Evolutionary conservation across 164 flowering plant genomes (phyloP).

Genomic region (Hamamelis virginiana): DNA sequence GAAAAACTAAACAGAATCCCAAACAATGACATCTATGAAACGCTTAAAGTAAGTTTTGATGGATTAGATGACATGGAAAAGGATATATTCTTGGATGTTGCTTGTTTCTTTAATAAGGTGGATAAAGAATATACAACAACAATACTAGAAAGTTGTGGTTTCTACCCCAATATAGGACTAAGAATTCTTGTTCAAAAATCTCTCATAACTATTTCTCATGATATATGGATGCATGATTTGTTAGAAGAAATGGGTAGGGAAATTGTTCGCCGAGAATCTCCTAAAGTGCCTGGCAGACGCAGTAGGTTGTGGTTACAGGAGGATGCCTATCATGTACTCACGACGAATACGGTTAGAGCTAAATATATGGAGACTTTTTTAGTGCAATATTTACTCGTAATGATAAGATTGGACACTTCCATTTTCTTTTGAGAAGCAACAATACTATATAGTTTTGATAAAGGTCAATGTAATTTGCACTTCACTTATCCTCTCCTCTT

Average conservation of each 20-base stretch:
- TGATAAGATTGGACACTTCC: too few species aligned
- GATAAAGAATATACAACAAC: neutral
- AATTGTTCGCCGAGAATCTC: conserved; percentile 21
- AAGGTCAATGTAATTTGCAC: neutral
- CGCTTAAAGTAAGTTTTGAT: conserved; percentile 16
- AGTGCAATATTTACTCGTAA: too few species aligned
- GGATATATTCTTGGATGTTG: conserved; percentile 22
- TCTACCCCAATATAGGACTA: conserved; percentile 13
- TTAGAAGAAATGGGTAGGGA: conserved; percentile 19
- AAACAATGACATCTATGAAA: conserved; percentile 4
- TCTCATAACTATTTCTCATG: conserved; percentile 3
- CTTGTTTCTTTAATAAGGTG: conserved; percentile 17
- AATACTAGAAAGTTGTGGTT: conserved; percentile 14
- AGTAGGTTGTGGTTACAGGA: conserved; percentile 27
- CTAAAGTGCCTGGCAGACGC: conserved; percentile 15
- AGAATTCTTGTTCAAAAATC: conserved; percentile 22
- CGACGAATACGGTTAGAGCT: conserved; percentile 13
- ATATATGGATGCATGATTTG: conserved; percentile 32
- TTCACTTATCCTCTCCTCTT: neutral
- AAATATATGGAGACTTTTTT: neutral
- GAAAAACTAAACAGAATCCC: conserved; percentile 5
- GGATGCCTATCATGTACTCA: conserved; percentile 14
- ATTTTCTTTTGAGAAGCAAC: too few species aligned
- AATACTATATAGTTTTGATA: neutral
- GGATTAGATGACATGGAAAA: conserved; percentile 9